Percentiles rank a stretch among this genome's conserved stretches.
phyloP scores from a whole-genome alignment of 2,329 filamentous ascomycete genomes.

The Massarina eburnea region DNA sequence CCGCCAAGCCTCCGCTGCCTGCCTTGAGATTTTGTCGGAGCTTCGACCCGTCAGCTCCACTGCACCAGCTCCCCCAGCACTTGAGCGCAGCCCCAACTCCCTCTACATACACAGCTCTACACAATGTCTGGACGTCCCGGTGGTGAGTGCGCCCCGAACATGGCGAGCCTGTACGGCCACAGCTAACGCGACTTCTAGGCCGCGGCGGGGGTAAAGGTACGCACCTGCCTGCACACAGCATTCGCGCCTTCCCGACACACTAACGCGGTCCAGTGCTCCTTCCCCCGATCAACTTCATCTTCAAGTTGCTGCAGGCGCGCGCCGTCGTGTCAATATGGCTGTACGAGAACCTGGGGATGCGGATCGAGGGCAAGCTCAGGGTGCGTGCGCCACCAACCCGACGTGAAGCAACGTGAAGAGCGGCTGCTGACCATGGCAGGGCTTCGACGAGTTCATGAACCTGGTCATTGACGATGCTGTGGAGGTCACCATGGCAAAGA shows the following conservation, averaged over 20 bases:
- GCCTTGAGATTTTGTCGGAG: constrained; percentile 32
- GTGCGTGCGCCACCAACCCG: constrained; percentile 54
- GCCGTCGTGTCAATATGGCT: constrained; percentile 92
- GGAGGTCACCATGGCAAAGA: constrained; percentile 83
- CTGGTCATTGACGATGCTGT: constrained; percentile 93
- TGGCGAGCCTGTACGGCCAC: constrained; percentile 2
- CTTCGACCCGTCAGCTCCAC: constrained; percentile 13
- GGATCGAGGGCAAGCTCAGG: constrained; percentile 95
- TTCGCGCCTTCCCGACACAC: constrained; percentile 13
- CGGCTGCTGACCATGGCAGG: constrained; percentile 55
- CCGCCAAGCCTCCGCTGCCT: constrained; percentile 31
- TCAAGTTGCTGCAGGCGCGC: constrained; percentile 85
- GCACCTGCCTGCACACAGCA: constrained; percentile 9
- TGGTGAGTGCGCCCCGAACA: constrained; percentile 22
- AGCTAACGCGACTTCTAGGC: constrained; percentile 50
- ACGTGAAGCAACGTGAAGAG: constrained; percentile 2
- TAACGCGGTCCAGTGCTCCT: constrained; percentile 59
- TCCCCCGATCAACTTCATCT: constrained; percentile 84
- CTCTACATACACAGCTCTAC: constrained; percentile 6
- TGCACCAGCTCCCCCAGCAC: constrained; percentile 7
- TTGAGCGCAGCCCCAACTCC: constrained; percentile 1
- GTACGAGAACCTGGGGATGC: constrained; percentile 90
- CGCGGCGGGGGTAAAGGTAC: constrained; percentile 54
- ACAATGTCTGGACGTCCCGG: constrained; percentile 35
- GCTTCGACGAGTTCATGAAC: constrained; percentile 99